phyloP scores from a whole-genome alignment of 768 basidiomycete genomes.

The Suillus hirtellus region DNA sequence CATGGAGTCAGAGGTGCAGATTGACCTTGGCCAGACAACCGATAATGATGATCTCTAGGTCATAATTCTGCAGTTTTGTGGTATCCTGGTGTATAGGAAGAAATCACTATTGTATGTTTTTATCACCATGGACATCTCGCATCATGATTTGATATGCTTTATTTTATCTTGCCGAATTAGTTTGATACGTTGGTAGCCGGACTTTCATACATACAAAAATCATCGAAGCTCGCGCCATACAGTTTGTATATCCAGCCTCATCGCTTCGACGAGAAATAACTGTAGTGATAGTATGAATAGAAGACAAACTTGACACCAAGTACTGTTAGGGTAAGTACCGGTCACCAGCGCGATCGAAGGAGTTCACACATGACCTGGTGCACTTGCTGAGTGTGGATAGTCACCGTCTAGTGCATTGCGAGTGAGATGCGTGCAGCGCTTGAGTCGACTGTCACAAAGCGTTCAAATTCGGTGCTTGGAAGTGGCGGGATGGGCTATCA shows the following conservation, averaged over 20 bases:
- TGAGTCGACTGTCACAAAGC: too few species aligned
- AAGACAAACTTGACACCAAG: neutral
- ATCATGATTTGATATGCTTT: neutral
- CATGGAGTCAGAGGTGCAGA: constrained; percentile 20
- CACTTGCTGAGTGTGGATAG: neutral
- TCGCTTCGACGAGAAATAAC: neutral
- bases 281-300: neutral
- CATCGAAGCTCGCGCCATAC: neutral
- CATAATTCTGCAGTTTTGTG: neutral
- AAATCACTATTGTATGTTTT: neutral
- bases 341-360: neutral
- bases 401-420: too few species aligned
- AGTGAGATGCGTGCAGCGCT: too few species aligned
- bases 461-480: too few species aligned
- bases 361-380: neutral
- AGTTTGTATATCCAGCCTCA: neutral
- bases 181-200: neutral
- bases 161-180: neutral
- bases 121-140: neutral
- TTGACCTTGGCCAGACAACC: constrained; percentile 4
- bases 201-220: neutral
- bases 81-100: neutral
- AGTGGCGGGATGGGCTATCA: too few species aligned
- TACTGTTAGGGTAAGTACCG: neutral
- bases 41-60: constrained; percentile 2